phyloP scores from a whole-genome alignment of 1,284 basidiomycete species.

The Papiliotrema laurentii region DNA sequence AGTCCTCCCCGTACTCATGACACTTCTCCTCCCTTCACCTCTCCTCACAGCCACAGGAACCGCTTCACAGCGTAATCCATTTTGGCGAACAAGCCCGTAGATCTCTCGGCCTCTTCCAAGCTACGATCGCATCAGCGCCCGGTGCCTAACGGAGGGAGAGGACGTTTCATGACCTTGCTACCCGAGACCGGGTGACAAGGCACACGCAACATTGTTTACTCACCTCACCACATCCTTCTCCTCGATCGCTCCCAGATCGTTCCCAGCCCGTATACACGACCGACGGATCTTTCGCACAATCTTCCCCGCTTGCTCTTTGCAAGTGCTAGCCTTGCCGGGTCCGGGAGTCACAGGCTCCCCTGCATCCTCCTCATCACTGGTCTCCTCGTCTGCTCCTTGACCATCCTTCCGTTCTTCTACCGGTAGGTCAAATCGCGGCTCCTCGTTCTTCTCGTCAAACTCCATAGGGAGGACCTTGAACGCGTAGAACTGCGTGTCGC shows the following conservation, averaged over 20 bases:
- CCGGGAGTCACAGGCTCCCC: too few relatives aligned
- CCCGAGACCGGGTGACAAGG: neutral
- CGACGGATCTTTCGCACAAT: conserved; percentile 66
- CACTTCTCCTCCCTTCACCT: too few relatives aligned
- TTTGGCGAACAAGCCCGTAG: conserved; percentile 77
- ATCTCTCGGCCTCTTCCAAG: conserved; percentile 69
- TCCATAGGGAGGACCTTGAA: conserved; percentile 52
- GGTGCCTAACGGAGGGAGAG: neutral
- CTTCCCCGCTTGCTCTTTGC: conserved; percentile 67
- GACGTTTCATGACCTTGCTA: neutral
- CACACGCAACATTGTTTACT: conserved; percentile 28
- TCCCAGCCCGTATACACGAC: conserved; percentile 59
- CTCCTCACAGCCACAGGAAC: conserved; percentile 63
- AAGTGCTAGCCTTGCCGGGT: conserved; percentile 57
- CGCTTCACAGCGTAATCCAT: conserved; percentile 88
- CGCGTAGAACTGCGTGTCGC: conserved; percentile 41
- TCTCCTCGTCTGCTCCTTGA: conserved; percentile 22
- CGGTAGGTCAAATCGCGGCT: too few relatives aligned
- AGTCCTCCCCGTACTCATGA: too few relatives aligned
- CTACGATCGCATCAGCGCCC: conserved; percentile 47
- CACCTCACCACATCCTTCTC: conserved; percentile 76
- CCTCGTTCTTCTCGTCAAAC: conserved; percentile 22
- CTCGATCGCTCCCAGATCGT: conserved; percentile 54
- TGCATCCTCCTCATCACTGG: conserved; percentile 52
- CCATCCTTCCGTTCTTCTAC: too few relatives aligned